Conservation (phyloP, 495 filamentous ascomycete genomes). For the Penicillium flavigenum region DNA sequence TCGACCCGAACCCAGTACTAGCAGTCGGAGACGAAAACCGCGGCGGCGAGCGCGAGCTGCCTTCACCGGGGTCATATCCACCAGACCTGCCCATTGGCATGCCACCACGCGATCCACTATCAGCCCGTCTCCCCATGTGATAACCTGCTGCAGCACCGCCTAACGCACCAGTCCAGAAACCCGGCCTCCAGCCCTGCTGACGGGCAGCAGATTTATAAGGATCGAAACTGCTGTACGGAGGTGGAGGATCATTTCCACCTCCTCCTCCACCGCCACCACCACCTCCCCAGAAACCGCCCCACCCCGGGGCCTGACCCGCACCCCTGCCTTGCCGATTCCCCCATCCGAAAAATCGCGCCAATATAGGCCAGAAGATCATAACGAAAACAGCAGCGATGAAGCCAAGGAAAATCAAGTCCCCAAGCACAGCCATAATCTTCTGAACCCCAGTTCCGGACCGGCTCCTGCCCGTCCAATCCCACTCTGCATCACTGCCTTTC, state of each 20-base stretch:
- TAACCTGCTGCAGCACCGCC: constrained; percentile 73
- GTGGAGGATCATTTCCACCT: constrained; percentile 46
- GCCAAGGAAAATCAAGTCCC: constrained; percentile 48
- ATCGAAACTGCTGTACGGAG: constrained; percentile 8
- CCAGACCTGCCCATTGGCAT: constrained; percentile 13
- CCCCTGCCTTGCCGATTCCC: constrained; percentile 13
- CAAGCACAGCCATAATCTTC: constrained; percentile 20
- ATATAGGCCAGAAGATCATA: constrained; percentile 32
- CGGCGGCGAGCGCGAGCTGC: constrained; percentile 48
- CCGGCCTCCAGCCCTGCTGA: constrained; percentile 69
- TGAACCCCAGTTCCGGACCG: constrained; percentile 2
- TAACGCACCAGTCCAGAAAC: constrained; percentile 81
- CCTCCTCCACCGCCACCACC: constrained; percentile 53
- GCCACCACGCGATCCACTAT: constrained; percentile 6
- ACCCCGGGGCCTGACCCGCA: constrained; percentile 5
- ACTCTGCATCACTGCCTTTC: constrained; percentile 4
- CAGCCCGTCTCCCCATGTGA: constrained; percentile 57
- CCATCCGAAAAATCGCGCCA: constrained; percentile 26
- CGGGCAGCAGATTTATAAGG: constrained; percentile 19
- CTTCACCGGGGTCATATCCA: constrained; percentile 46
- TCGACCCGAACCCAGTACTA: constrained; percentile 90
- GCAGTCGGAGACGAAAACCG: constrained; percentile 57
- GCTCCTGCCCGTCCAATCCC: constrained; percentile 10
- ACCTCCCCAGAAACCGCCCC: constrained; percentile 46
- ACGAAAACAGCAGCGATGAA: constrained; percentile 44